Evolutionary conservation across 495 filamentous ascomycete genomes (phyloP).

Genomic region (Podospora conica): DNA sequence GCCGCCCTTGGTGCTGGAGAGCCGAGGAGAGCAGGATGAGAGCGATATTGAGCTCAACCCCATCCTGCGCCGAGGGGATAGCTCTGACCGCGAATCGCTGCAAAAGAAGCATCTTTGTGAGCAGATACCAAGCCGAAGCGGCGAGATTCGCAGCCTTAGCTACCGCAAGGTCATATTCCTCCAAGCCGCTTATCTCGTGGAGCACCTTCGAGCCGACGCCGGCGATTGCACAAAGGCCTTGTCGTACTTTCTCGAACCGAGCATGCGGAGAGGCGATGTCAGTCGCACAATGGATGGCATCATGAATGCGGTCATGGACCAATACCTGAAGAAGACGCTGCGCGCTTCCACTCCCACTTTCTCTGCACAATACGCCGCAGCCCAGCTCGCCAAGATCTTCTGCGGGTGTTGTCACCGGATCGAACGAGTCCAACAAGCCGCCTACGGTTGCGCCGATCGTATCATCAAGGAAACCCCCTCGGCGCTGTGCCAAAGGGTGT

Average conservation of each 20-base stretch:
- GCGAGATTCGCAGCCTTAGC: slow-evolving; percentile 69
- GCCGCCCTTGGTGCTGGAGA: slow-evolving; percentile 74
- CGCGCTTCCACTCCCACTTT: slow-evolving; percentile 65
- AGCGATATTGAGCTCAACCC: slow-evolving; percentile 95
- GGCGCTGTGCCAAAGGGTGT: slow-evolving; percentile 79
- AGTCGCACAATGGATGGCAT: slow-evolving; percentile 83
- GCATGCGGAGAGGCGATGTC: slow-evolving; percentile 70
- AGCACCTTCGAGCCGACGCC: slow-evolving; percentile 70
- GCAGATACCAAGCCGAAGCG: slow-evolving; percentile 65
- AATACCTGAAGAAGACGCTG: slow-evolving; percentile 67
- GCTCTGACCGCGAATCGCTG: slow-evolving; percentile 64
- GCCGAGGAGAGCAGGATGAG: slow-evolving; percentile 79
- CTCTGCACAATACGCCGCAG: slow-evolving; percentile 77
- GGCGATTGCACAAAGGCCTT: slow-evolving; percentile 85
- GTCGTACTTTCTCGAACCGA: slow-evolving; percentile 86
- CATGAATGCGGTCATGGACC: slow-evolving; percentile 62
- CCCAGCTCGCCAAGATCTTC: slow-evolving; percentile 78
- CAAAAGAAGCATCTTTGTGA: slow-evolving; percentile 71
- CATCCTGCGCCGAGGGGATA: slow-evolving; percentile 75
- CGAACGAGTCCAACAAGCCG: slow-evolving; percentile 77
- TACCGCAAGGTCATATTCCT: slow-evolving; percentile 89
- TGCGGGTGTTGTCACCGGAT: slow-evolving; percentile 88
- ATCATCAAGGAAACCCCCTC: slow-evolving; percentile 82
- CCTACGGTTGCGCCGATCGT: slow-evolving; percentile 71
- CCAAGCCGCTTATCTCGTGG: slow-evolving; percentile 77